Evolutionary conservation across 768 basidiomycete genomes (phyloP), one percentile per base, ranked within the genome.

Genomic region (Termitomyces bulborhizus): DNA sequence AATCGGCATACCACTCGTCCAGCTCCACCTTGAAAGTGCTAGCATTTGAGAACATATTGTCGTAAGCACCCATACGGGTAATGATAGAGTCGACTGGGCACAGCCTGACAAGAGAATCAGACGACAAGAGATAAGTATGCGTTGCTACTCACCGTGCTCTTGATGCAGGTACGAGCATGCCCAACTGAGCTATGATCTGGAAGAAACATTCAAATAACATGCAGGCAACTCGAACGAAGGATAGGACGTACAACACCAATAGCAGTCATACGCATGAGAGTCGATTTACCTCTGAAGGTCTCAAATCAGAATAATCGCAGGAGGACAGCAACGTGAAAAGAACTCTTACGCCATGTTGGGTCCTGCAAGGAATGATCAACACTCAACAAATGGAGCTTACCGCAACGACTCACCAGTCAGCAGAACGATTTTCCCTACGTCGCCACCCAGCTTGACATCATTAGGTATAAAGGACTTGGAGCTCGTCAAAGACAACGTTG

Each of bases 11-110:
- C 93, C 93, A 93, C 81, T 99, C 97, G 67, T 98, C 97, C 54
- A 99, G 75, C 67, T 99, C 97, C 21, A 99, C 97, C 68, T 98
- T 97, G 81, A 98, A 99, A 0, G 96, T 98, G 70, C 92, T 93
- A 1, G 93, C 82, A 62, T 92, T 86, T 2, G 90, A 86, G 69
- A 94, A 95, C 89, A 96, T 93, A 65, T 94, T 94, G 65, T 98
- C 96, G 66, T 98, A 97, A 3, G 97, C 97, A 9, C 97, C 97
- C 97, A 98, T 98, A 26, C 96, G 85, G 2, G 97, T 98, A 56
- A 93, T 80, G 60, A 99, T 97, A 12, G 86, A 76, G 66, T 99
- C 95, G 2, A 97, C 83, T 1, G 97, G 93, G 57, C 86, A 88
- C 46, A 99, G 66, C 36, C 93, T 93, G 43, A 21, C 7, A 6